Conservation (phyloP, 176 grass and related monocot genomes). For the Eleusine indica region DNA sequence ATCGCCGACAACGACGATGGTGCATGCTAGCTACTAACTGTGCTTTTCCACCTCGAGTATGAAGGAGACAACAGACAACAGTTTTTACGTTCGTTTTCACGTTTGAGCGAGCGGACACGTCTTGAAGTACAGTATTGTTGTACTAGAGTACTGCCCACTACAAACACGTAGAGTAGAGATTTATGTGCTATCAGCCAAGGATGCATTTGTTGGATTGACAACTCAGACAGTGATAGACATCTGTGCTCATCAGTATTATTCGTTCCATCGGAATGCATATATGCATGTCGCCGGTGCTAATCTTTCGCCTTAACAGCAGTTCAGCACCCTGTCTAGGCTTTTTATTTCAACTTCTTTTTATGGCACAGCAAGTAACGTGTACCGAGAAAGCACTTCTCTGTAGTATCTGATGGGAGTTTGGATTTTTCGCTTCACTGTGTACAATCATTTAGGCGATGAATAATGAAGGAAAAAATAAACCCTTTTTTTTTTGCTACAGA, state of each 20-base stretch:
- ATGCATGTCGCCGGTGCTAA: neutral
- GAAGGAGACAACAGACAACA: neutral
- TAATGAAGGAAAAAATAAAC: too few relatives aligned
- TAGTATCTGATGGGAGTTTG: neutral
- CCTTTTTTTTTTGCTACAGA: too few relatives aligned
- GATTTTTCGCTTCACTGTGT: too few relatives aligned
- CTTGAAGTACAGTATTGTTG: neutral
- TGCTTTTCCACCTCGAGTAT: neutral
- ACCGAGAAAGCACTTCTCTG: neutral
- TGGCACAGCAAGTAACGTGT: neutral
- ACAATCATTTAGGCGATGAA: too few relatives aligned
- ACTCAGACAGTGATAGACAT: neutral
- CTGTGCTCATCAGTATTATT: neutral
- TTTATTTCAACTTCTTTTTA: neutral
- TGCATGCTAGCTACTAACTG: neutral
- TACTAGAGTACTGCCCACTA: too few relatives aligned
- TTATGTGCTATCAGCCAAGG: neutral
- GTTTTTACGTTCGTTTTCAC: constrained; percentile 2
- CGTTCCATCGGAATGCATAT: neutral
- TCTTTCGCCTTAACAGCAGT: neutral
- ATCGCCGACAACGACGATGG: neutral
- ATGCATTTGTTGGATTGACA: neutral
- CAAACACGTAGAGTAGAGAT: neutral
- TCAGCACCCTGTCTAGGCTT: neutral
- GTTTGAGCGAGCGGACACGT: neutral